A percentile compares a stretch with the other conserved stretches of the same genome.
phyloP scores from a whole-genome alignment of 164 flowering plant genomes.

The Vitis labrusca region DNA sequence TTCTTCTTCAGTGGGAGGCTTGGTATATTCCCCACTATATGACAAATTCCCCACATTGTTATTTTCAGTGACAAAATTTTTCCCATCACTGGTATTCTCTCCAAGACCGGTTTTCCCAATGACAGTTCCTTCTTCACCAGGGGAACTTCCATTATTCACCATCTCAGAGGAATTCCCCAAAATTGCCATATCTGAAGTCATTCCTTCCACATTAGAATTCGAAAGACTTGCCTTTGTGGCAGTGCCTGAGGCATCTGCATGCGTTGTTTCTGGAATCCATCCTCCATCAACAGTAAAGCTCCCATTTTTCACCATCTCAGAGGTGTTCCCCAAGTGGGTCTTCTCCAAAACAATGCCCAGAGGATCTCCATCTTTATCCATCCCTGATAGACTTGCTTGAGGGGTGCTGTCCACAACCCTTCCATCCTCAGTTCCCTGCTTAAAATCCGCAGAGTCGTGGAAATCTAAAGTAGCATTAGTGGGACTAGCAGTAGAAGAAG shows the following conservation, averaged over 20 bases:
- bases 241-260: slow-evolving; percentile 9
- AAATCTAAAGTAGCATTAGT: background rate
- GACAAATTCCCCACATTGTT: slow-evolving; percentile 9
- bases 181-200: background rate
- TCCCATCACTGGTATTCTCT: background rate
- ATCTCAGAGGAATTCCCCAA: slow-evolving; percentile 13
- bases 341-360: slow-evolving; percentile 10
- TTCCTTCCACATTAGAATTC: slow-evolving; percentile 2
- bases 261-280: slow-evolving; percentile 8
- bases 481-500: slow-evolving; percentile 11
- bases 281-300: slow-evolving; percentile 14
- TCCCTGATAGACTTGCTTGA: slow-evolving; percentile 13
- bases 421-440: background rate
- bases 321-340: slow-evolving; percentile 20
- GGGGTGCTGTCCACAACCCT: slow-evolving; percentile 7
- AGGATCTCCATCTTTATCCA: slow-evolving; percentile 11
- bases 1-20: slow-evolving; percentile 4
- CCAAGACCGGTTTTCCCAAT: background rate
- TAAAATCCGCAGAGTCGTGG: background rate
- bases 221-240: slow-evolving; percentile 10
- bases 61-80: background rate
- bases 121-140: slow-evolving; percentile 1
- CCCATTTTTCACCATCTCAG: slow-evolving; percentile 21
- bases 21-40: background rate
- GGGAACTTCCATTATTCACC: slow-evolving; percentile 10